Evolutionary conservation across 2,329 filamentous ascomycete species (phyloP), one percentile per base, ranked within the genome.

Genomic region (Tolypocladium amazonense): DNA sequence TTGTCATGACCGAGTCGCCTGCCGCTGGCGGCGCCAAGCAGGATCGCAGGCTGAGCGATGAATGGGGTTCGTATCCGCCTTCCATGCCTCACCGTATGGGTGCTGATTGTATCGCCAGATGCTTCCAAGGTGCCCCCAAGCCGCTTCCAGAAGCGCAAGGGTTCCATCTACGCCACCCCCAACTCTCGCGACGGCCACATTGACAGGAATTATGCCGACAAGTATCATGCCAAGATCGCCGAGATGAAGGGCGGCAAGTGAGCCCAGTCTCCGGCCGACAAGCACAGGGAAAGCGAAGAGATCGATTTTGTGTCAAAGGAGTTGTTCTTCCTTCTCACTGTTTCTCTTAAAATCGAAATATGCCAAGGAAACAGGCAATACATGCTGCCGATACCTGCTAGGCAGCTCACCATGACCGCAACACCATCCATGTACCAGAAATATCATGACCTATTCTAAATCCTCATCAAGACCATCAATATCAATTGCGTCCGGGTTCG

Each of bases 401-500:
- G 27, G 47, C 50, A 35, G 50, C 50, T n/a, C 50, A n/a, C 15
- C 30, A 18, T n/a, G 14, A 35, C 33, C 30, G 9, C 27, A 30
- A 8, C 14, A 35, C 50, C 50, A 3, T 35, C 30, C 18, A 37
- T 52, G 50, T 37, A 54, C 15, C 33, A 18, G 23, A 35, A 23
- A 54, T 33, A 54, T 35, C 4, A 37, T 7, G 9, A 37, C 50
- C 30, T 15, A 54, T 35, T 54, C 20, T 37, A 56, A 60, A 79
- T 74, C 78, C 65, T 89, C 85, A 70, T 89, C 87, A 75, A 89
- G 79, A 64, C 77, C 86, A 72, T 94, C 89, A 65, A 92, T 81
- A 68, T 91, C 85, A 71, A 96, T 94, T 30, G 89, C 90, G 69
- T 96, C 92, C 2, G 92, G 91, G 69, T 96, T 96, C 7, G 82